phyloP scores from a whole-genome alignment of 2,329 filamentous ascomycete species.

The Grosmannia penicillata region DNA sequence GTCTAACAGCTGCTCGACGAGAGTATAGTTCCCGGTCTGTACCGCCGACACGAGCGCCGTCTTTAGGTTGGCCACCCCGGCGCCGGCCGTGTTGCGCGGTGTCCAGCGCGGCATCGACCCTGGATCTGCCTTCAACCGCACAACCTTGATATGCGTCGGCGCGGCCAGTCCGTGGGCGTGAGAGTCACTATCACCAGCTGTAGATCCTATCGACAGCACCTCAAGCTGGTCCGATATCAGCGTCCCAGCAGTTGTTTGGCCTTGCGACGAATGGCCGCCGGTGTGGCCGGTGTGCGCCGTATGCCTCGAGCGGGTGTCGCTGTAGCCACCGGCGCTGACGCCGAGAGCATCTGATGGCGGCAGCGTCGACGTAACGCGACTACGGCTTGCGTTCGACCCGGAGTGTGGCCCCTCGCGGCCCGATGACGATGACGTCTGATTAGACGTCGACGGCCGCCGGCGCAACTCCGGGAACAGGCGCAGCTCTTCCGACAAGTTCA shows the following conservation, averaged over 20 bases:
- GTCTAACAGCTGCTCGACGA: constrained; percentile 42
- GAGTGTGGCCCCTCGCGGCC: constrained; percentile 1
- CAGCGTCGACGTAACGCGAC: constrained; percentile 6
- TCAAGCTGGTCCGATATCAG: constrained; percentile 7
- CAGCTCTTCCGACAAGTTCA: constrained; percentile 9
- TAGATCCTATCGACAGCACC: constrained; percentile 9
- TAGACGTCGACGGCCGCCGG: constrained; percentile 14
- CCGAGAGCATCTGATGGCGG: too few relatives aligned
- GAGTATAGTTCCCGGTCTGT: constrained; percentile 38
- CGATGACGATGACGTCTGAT: constrained; percentile 10
- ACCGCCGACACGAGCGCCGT: constrained; percentile 37
- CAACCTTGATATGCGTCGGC: constrained; percentile 22
- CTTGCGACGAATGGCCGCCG: too few relatives aligned
- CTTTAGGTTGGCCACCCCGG: constrained; percentile 28
- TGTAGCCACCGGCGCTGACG: background rate
- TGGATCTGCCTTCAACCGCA: constrained; percentile 35
- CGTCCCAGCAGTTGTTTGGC: background rate
- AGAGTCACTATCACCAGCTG: constrained; percentile 13
- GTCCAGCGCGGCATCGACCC: constrained; percentile 35
- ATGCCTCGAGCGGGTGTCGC: constrained; percentile 3
- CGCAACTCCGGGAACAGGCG: constrained; percentile 8
- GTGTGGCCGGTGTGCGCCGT: too few relatives aligned
- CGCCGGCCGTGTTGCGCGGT: constrained; percentile 28
- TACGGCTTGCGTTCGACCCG: constrained; percentile 1
- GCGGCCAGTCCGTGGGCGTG: constrained; percentile 13